phyloP scores from a whole-genome alignment of 2,329 filamentous ascomycete genomes.

The Pseudocercospora crystallina region DNA sequence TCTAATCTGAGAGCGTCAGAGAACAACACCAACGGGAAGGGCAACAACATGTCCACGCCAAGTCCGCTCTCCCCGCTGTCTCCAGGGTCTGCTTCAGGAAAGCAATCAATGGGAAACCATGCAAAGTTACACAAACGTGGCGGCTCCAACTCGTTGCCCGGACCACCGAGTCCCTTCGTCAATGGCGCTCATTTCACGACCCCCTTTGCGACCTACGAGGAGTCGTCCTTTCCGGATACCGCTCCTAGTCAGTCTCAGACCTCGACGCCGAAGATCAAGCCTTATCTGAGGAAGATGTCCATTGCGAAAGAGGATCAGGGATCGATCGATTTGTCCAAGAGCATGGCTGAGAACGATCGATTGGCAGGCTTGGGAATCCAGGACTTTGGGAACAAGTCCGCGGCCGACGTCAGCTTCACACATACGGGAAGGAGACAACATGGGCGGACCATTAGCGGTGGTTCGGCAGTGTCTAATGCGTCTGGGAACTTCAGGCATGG shows the following conservation, averaged over 20 bases:
- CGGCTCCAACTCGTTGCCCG: conserved; percentile 29
- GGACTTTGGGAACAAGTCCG: conserved; percentile 46
- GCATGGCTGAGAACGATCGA: conserved; percentile 55
- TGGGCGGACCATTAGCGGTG: conserved; percentile 55
- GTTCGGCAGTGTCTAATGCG: conserved; percentile 54
- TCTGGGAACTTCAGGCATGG: conserved; percentile 49
- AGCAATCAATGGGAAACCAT: conserved; percentile 19
- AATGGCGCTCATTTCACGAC: conserved; percentile 28
- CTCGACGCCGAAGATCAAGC: conserved; percentile 51
- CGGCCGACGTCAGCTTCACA: conserved; percentile 46
- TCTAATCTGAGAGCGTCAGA: too few relatives aligned
- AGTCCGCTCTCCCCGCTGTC: conserved; percentile 8
- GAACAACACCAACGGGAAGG: too few relatives aligned
- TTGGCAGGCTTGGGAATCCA: conserved; percentile 56
- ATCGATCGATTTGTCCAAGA: conserved; percentile 54
- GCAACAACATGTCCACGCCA: too few relatives aligned
- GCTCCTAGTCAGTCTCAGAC: conserved; percentile 13
- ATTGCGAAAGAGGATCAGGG: conserved; percentile 45
- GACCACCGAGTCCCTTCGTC: conserved; percentile 25
- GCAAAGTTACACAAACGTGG: conserved; percentile 35
- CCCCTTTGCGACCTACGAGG: conserved; percentile 34
- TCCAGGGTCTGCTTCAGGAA: conserved; percentile 1
- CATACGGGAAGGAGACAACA: conserved; percentile 45
- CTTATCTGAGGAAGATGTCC: conserved; percentile 55
- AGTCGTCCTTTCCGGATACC: conserved; percentile 18